phyloP scores from a whole-genome alignment of 345 rosid genomes.

The Lepidium africanum region DNA sequence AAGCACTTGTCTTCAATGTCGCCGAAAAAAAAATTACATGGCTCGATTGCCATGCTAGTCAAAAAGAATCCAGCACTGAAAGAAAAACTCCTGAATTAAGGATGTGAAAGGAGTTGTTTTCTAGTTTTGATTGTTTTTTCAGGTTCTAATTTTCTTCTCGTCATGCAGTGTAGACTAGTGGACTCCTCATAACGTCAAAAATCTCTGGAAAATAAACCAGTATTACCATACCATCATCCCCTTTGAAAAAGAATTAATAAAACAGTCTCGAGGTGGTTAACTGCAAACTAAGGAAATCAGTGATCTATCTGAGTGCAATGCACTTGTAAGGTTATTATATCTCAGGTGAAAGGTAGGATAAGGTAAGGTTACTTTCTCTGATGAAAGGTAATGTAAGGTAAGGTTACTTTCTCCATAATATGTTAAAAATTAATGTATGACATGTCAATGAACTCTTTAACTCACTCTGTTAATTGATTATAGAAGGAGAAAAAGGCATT shows the following conservation, averaged over 20 bases:
- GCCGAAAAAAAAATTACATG: background rate
- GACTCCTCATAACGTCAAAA: slow-evolving; percentile 17
- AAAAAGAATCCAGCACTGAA: slow-evolving; percentile 28
- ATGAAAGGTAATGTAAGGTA: slow-evolving; percentile 28
- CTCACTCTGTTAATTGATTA: too few relatives aligned
- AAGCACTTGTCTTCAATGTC: too few relatives aligned
- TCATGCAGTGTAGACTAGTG: slow-evolving; percentile 36
- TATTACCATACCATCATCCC: slow-evolving; percentile 23
- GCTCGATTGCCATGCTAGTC: slow-evolving; percentile 19
- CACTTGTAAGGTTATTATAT: slow-evolving; percentile 20
- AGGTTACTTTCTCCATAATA: background rate
- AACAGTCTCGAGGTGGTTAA: background rate
- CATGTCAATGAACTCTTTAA: background rate
- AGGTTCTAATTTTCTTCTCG: slow-evolving; percentile 11
- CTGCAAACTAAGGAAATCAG: slow-evolving; percentile 21
- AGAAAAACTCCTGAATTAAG: slow-evolving; percentile 32
- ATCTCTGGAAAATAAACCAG: slow-evolving; percentile 30
- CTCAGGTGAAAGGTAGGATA: slow-evolving; percentile 11
- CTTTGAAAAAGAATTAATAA: background rate
- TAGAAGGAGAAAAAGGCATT: too few relatives aligned
- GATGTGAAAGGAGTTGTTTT: background rate
- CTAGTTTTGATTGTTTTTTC: slow-evolving; percentile 1
- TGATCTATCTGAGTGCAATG: slow-evolving; percentile 27
- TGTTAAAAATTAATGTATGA: background rate
- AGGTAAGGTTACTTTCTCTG: slow-evolving; percentile 12